Conservation (phyloP, 306 rosid genomes). For the Acacia melanoxylon region DNA sequence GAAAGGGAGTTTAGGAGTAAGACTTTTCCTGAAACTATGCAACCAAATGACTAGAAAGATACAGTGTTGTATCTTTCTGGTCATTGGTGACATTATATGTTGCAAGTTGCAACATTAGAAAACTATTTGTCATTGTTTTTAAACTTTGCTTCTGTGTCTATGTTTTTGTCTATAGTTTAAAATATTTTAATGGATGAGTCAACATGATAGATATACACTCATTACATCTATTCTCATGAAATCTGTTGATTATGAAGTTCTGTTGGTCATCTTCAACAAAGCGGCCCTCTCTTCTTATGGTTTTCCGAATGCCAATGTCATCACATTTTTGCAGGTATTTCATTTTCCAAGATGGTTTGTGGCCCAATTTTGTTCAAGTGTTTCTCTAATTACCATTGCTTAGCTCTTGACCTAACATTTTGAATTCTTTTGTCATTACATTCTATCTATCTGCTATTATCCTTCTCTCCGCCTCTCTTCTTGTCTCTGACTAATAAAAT, state of each 20-base stretch:
- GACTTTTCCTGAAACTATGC: too few species aligned
- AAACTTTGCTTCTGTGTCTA: neutral
- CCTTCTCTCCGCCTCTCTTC: neutral
- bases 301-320: conserved; percentile 59
- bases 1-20: too few species aligned
- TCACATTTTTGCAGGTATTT: conserved; percentile 71
- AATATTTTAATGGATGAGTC: neutral
- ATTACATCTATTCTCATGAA: conserved; percentile 13
- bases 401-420: neutral
- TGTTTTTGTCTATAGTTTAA: neutral
- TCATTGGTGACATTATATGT: neutral
- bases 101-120: neutral
- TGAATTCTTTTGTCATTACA: neutral
- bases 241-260: conserved; percentile 44
- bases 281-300: conserved; percentile 71
- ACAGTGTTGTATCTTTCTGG: neutral
- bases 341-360: conserved; percentile 24
- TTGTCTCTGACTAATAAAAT: neutral
- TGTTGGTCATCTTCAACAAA: conserved; percentile 78
- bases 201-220: neutral
- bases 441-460: neutral
- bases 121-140: neutral
- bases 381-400: neutral
- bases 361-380: neutral
- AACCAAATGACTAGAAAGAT: too few species aligned